Evolutionary conservation across 2,329 filamentous ascomycete genomes (phyloP), one percentile per base, ranked within the genome.

Genomic region (Fusarium tricinctum): DNA sequence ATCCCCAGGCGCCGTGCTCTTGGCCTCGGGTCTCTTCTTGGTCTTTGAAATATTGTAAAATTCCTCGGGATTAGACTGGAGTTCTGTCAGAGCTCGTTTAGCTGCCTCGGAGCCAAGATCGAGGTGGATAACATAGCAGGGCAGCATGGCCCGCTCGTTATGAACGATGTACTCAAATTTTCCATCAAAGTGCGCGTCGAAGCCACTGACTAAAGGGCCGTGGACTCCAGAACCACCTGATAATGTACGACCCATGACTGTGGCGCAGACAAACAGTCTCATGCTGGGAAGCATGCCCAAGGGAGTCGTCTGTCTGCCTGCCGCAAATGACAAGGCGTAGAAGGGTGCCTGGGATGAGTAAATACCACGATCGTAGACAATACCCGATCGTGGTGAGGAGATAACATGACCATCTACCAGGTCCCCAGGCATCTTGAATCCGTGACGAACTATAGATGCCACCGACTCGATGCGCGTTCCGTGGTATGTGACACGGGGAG

Each of bases 101-200:
- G 76, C 72, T 49, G 77, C 73, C 5, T 78, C 74, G 17, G 70
- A 67, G 6, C 79, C 78, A 62, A 78, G 78, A 57, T 84, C 82
- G 10, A 83, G 72, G 58, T 84, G 81, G 7, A 84, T 74, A 12
- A 83, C 81, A 54, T 83, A 83, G 49, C 80, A 81, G 1, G 82
- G 82, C 12, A 84, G 70, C 12, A 84, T 82, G 46, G 80, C 80
- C 5, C 76, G 73, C 9, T 74, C 65, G n/a, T 82, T 73, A 63
- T 84, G 83, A 14, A 83, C 79, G 20, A 84, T 76, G 53, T 83
- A 84, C 63, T 83, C 81, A 20, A 77, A 67, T 3, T 63, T 65
- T 9, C 74, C 68, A n/a, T 79, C 77, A 20, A 82, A 78, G 54
- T 82, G 81, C 13, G 78, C 78, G 52, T 81, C 78, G 4, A 75